Evolutionary conservation across 192 early-diverging fungal species (phyloP).

Genomic region (Entrophospora sp.): DNA sequence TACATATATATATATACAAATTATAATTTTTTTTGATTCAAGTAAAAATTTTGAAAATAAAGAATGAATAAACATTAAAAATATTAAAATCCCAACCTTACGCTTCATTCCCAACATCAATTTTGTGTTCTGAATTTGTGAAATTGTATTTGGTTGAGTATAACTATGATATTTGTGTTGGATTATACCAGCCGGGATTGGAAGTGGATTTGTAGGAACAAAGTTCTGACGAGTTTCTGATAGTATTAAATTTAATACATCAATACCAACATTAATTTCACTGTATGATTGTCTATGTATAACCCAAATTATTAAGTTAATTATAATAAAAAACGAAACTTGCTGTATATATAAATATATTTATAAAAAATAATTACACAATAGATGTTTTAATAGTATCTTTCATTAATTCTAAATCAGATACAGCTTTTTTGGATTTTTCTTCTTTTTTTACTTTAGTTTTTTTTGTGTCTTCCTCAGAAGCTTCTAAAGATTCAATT

Average conservation of each 20-base stretch:
- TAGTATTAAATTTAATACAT: constrained; percentile 9
- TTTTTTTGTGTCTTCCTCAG: not conserved
- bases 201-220: not conserved
- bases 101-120: constrained; percentile 19
- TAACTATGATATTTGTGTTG: not conserved
- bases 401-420: not conserved
- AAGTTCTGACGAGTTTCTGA: not conserved
- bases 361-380: not conserved
- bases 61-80: not conserved
- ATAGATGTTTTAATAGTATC: not conserved
- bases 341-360: not conserved
- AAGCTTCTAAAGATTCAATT: not conserved
- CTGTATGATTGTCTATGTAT: not conserved
- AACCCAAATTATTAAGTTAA: not conserved
- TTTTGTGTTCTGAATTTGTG: constrained; percentile 11
- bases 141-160: not conserved
- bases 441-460: not conserved
- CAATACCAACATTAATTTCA: constrained; percentile 18
- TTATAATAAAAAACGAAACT: not conserved
- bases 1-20: not conserved
- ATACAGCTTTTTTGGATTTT: not conserved
- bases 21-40: not conserved
- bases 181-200: constrained; percentile 9
- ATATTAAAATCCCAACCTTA: not conserved
- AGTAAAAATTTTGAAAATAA: not conserved